These are phyloP conservation scores for Oryza coarctata DNA, from an alignment of 176 grass and related monocot genomes.

Conservation along the genomic window DNA sequence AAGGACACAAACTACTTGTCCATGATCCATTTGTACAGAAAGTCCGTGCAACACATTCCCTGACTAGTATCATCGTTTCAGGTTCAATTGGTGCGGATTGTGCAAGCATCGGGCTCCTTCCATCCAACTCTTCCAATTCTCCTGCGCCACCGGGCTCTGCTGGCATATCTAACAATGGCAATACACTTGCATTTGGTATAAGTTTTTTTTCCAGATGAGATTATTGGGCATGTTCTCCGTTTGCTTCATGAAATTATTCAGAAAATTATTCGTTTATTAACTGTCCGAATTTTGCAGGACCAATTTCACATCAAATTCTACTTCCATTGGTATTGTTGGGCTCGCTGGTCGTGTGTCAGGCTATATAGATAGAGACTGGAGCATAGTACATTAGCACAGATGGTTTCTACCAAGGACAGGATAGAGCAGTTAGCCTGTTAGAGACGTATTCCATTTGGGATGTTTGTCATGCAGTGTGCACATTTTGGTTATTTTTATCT, in stretches of 20 bases:
- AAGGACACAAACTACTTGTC: neutral
- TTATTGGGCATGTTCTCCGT: neutral
- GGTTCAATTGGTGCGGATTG: conserved; percentile 80
- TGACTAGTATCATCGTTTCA: conserved; percentile 28
- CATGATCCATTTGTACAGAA: neutral
- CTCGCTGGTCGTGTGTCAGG: conserved; percentile 11
- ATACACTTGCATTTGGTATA: conserved; percentile 16
- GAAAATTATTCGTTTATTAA: neutral
- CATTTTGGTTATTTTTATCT: neutral
- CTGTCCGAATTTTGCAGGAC: conserved; percentile 3
- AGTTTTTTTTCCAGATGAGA: neutral
- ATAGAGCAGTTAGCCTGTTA: conserved; percentile 36
- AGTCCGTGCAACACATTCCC: neutral
- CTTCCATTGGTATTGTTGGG: conserved; percentile 16
- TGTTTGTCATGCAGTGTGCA: neutral
- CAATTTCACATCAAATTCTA: conserved; percentile 12
- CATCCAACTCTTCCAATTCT: conserved; percentile 44
- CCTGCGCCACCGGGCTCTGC: conserved; percentile 37
- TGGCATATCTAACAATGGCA: conserved; percentile 27
- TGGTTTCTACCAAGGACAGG: conserved; percentile 15
- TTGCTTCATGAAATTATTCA: neutral
- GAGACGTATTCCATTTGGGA: neutral
- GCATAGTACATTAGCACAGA: neutral
- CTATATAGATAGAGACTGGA: conserved; percentile 9
- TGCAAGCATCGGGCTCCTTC: conserved; percentile 48